Evolutionary conservation across 2,329 filamentous ascomycete genomes (phyloP).

Genomic region (Pyrenophora graminea): DNA sequence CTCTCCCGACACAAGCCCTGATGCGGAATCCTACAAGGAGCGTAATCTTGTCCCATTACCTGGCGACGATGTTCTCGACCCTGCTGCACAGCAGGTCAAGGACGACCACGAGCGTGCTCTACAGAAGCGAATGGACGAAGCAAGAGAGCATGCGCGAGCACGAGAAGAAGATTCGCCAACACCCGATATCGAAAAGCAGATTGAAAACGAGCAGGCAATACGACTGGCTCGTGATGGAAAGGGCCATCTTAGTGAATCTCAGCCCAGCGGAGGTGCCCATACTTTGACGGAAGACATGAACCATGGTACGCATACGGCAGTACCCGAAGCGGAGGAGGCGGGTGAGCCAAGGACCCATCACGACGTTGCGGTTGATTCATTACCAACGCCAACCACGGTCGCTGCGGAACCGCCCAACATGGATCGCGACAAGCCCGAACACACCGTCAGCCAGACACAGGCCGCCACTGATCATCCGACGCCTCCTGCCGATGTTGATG

Average conservation of each 20-base stretch:
- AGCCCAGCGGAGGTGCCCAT: constrained; percentile 9
- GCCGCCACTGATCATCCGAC: constrained; percentile 37
- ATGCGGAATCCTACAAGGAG: constrained; percentile 59
- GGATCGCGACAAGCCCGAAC: constrained; percentile 31
- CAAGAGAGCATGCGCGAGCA: constrained; percentile 44
- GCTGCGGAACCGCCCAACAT: constrained; percentile 36
- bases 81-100: constrained; percentile 52
- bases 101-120: constrained; percentile 59
- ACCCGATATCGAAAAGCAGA: constrained; percentile 62
- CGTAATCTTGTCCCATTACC: constrained; percentile 32
- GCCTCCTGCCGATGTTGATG: constrained; percentile 42
- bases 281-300: constrained; percentile 34
- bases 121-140: constrained; percentile 54
- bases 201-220: constrained; percentile 59
- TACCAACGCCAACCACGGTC: constrained; percentile 44
- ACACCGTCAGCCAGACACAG: constrained; percentile 10
- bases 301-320: constrained; percentile 18
- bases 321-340: constrained; percentile 8
- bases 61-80: constrained; percentile 38
- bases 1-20: constrained; percentile 75
- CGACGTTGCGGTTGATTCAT: constrained; percentile 36
- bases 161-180: constrained; percentile 54
- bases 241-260: constrained; percentile 27
- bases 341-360: constrained; percentile 17
- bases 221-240: constrained; percentile 42